Base-by-base conservation (phyloP, 2,329 filamentous ascomycete genomes). In the Fusarium sacchari region DNA sequence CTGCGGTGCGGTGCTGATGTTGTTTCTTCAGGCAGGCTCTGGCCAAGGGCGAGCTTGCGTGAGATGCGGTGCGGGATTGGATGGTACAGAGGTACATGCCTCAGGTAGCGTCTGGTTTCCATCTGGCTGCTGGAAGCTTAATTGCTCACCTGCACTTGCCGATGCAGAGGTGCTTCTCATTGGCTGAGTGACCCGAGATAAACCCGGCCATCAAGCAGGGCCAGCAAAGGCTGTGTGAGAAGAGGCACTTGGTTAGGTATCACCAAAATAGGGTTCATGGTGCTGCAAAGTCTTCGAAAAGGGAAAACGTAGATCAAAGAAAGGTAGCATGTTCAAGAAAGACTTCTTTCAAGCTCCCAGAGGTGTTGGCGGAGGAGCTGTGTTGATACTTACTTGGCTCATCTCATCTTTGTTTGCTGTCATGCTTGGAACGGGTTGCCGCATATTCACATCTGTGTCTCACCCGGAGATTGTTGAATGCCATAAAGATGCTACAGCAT, bases 1-100 rank as follows among this genome's bases (percentile, higher is more conserved):
- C 32, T 73, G 62, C 53, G 61, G 72, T 74, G 76, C 53, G 50
- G 73, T 74, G 76, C 76, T 78, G 75, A 76, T 78, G 75, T 74
- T 77, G 74, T 78, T 76, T 69, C 17, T 76, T 77, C 66, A 72
- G 76, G 66, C 63, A 71, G 74, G 68, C 55, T 59, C 65, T 70
- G 64, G 34, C 56, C 53, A 69, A 55, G 71, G 72, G 72, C 55
- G 74, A 67, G 69, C 66, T 71, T 70, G 62, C 56, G 39, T 64
- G 62, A 46, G 61, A 46, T 58, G 55, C 30, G 14, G 55, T 55
- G 53, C 42, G 62, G 57, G 39, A 56, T 44, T 52, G 64, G 61
- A 37, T 30, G 58, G 65, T 63, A 68, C 65, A 24, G 39, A 71
- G 69, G 72, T 75, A 74, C 72, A 49, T 73, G 69, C 71, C 64